Percentiles rank a stretch among this genome's conserved stretches.
phyloP scores from a whole-genome alignment of 495 filamentous ascomycete genomes.

The Penicillium roqueforti region DNA sequence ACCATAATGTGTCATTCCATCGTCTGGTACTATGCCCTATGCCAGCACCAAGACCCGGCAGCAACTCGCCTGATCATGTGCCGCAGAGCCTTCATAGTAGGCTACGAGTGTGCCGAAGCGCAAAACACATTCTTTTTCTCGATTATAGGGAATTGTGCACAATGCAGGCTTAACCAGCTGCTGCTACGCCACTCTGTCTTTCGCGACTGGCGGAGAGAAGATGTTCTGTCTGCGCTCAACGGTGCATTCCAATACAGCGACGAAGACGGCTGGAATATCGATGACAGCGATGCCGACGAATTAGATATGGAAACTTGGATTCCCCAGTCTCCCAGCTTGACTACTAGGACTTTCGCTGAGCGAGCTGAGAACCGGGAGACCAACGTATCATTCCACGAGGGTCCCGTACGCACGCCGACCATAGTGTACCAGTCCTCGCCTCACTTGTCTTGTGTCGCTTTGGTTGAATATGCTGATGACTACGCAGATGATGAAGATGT shows the following conservation, averaged over 20 bases:
- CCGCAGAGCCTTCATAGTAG: constrained; percentile 11
- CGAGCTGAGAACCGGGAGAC: neutral
- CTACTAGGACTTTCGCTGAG: neutral
- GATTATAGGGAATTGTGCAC: neutral
- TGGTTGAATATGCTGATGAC: neutral
- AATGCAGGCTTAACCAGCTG: neutral
- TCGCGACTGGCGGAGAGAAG: neutral
- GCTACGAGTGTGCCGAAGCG: constrained; percentile 19
- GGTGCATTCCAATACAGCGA: neutral
- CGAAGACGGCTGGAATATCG: neutral
- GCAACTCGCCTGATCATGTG: constrained; percentile 20
- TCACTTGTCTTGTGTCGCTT: neutral
- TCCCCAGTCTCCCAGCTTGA: neutral
- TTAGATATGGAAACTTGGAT: neutral
- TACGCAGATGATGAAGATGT: neutral
- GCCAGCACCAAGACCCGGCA: constrained; percentile 17
- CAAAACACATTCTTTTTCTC: neutral
- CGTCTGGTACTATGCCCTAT: constrained; percentile 29
- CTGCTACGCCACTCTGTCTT: neutral
- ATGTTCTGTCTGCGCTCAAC: neutral
- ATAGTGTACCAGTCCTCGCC: neutral
- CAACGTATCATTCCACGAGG: neutral
- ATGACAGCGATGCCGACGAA: neutral
- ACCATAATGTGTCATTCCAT: constrained; percentile 32
- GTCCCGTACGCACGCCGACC: neutral